Evolutionary conservation across 139 green algal genomes (phyloP).

Genomic region (Zygnema cylindricum): DNA sequence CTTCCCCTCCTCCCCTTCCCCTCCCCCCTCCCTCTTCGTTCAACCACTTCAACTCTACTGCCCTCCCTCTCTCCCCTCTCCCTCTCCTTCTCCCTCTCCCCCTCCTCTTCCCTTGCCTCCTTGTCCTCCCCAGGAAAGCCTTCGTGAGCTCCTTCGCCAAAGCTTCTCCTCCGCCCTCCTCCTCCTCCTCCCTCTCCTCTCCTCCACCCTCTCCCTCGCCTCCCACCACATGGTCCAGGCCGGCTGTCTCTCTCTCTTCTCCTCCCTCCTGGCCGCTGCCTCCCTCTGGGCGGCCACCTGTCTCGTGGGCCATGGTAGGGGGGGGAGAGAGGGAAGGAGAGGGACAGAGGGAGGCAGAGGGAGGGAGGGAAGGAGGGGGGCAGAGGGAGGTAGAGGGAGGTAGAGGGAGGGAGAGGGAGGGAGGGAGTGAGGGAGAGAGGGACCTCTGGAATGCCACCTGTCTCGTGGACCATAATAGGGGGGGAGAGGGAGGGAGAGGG

Average conservation of each 20-base stretch:
- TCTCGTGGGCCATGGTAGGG: not conserved
- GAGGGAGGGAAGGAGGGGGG: not conserved
- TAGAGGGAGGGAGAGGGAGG: not conserved
- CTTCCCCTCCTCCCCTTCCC: no score
- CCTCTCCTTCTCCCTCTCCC: not conserved
- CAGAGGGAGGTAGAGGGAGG: not conserved
- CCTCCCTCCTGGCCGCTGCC: not conserved
- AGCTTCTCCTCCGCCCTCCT: no score
- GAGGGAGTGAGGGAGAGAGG: conserved; percentile 2
- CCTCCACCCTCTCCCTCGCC: not conserved
- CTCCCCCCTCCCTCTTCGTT: no score
- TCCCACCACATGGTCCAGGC: not conserved
- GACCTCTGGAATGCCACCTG: not conserved
- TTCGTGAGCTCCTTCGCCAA: no score
- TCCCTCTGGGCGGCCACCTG: not conserved
- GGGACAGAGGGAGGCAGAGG: not conserved
- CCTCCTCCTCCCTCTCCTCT: not conserved
- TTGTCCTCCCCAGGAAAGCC: not conserved
- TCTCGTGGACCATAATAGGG: not conserved
- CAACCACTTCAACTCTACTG: no score
- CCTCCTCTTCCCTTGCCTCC: not conserved
- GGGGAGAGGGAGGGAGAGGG: not conserved
- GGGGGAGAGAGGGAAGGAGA: not conserved
- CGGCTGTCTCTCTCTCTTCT: not conserved
- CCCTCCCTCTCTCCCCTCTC: conserved; percentile 13